Percentiles rank a stretch among this genome's conserved stretches.
Conservation (phyloP, 2,329 filamentous ascomycete species). For the Curvularia sp. region DNA sequence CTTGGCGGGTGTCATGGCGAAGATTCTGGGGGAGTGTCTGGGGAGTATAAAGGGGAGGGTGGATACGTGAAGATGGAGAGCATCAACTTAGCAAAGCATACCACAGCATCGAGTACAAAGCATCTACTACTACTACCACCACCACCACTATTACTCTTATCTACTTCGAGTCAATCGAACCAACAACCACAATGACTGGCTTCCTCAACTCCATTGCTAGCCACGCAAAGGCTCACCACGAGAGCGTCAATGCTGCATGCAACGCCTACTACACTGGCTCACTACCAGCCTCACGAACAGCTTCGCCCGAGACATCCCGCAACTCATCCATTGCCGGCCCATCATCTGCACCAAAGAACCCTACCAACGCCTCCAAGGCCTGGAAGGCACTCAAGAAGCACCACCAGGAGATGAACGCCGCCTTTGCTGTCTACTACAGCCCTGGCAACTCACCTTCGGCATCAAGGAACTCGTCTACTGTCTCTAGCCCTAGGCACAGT, state of each 20-base stretch:
- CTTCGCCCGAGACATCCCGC: constrained; percentile 24
- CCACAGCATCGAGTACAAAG: constrained; percentile 17
- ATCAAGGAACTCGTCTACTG: constrained; percentile 17
- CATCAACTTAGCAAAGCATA: constrained; percentile 21
- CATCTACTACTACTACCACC: constrained; percentile 8
- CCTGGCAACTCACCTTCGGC: constrained; percentile 22
- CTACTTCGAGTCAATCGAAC: constrained; percentile 8
- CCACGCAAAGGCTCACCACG: constrained; percentile 44
- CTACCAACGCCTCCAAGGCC: constrained; percentile 33
- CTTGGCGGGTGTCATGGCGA: constrained; percentile 24
- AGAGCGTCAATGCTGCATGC: constrained; percentile 40
- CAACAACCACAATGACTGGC: constrained; percentile 30
- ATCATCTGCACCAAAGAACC: constrained; percentile 20
- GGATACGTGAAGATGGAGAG: constrained; percentile 7
- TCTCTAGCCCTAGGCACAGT: constrained; percentile 24
- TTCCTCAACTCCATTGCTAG: constrained; percentile 35
- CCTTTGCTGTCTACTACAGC: constrained; percentile 40
- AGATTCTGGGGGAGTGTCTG: constrained; percentile 8
- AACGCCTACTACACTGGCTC: constrained; percentile 33
- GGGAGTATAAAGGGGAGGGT: constrained; percentile 25
- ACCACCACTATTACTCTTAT: constrained; percentile 3
- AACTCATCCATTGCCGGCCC: constrained; percentile 28
- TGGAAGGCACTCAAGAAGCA: constrained; percentile 44
- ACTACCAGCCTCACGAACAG: constrained; percentile 15
- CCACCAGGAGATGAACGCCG: constrained; percentile 42